phyloP scores from a whole-genome alignment of 1,284 basidiomycete genomes.

The Tausonia pullulans region DNA sequence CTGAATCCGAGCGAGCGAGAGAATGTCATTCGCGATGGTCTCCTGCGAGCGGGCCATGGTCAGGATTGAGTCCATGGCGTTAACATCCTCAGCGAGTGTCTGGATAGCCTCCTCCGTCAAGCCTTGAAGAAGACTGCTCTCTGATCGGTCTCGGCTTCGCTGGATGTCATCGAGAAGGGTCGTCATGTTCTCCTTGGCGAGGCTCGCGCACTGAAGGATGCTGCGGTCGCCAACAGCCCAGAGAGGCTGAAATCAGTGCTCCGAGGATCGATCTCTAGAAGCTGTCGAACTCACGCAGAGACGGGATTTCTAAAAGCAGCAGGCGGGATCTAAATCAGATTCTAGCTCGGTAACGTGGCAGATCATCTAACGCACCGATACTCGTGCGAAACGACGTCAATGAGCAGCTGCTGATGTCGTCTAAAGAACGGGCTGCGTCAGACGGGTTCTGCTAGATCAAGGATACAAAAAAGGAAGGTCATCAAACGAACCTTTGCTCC shows the following conservation, averaged over 20 bases:
- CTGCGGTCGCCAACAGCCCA: no score
- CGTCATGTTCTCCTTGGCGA: no score
- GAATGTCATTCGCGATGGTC: slow-evolving; percentile 37
- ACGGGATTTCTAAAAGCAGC: slow-evolving; percentile 25
- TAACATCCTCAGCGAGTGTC: slow-evolving; percentile 34
- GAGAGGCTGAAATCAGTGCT: no score
- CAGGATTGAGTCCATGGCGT: slow-evolving; percentile 30
- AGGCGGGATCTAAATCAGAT: no score
- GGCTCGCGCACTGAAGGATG: no score
- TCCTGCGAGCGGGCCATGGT: slow-evolving; percentile 19
- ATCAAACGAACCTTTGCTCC: slow-evolving; percentile 19
- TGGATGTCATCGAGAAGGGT: no score
- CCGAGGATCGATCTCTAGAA: background rate
- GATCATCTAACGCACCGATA: background rate
- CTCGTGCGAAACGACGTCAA: slow-evolving; percentile 35
- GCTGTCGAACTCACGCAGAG: background rate
- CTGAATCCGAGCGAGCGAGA: slow-evolving; percentile 37
- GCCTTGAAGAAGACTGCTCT: no score
- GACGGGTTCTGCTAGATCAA: no score
- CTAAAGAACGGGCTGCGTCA: slow-evolving; percentile 25
- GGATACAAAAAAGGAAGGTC: no score
- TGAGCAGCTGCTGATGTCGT: slow-evolving; percentile 34
- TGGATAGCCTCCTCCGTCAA: no score
- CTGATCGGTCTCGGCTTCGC: no score
- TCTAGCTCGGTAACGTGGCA: no score